Percentiles rank a stretch among this genome's conserved stretches.
phyloP scores from a whole-genome alignment of 495 filamentous ascomycete genomes.

The Trichocladium antarcticum region DNA sequence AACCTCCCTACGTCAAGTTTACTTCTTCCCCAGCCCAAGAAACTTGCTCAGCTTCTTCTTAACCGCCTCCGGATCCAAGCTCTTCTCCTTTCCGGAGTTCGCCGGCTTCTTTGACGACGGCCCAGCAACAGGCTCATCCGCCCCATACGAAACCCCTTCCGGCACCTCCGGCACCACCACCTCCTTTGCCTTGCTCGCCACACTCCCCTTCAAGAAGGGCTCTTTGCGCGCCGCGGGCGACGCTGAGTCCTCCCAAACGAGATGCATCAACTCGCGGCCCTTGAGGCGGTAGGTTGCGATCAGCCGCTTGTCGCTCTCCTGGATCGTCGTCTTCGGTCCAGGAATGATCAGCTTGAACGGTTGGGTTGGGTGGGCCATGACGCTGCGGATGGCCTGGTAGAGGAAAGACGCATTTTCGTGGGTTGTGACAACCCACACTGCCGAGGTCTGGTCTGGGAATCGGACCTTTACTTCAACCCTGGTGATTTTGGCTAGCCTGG shows the following conservation, averaged over 20 bases:
- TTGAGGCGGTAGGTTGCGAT: constrained; percentile 61
- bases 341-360: constrained; percentile 42
- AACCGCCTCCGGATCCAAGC: constrained; percentile 26
- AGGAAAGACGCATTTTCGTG: constrained; percentile 52
- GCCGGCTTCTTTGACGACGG: constrained; percentile 33
- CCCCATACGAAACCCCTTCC: constrained; percentile 35
- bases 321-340: constrained; percentile 23
- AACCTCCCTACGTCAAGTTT: neutral
- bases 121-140: constrained; percentile 12
- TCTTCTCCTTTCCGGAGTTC: constrained; percentile 41
- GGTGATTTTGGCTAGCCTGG: constrained; percentile 51
- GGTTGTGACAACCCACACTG: constrained; percentile 52
- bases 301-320: constrained; percentile 40
- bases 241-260: constrained; percentile 59
- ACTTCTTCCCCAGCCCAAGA: constrained; percentile 53
- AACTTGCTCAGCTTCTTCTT: constrained; percentile 54
- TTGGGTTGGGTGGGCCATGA: constrained; percentile 38
- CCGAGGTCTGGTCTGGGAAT: constrained; percentile 70
- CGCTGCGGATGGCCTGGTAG: constrained; percentile 51
- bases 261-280: constrained; percentile 61
- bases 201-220: constrained; percentile 55
- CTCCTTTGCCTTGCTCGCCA: constrained; percentile 53
- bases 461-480: constrained; percentile 69
- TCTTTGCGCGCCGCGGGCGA: constrained; percentile 36
- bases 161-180: constrained; percentile 41